Percentiles rank a stretch among this genome's conserved stretches.
These are phyloP conservation scores for Cerrena zonata DNA, from an alignment of 1,284 basidiomycete species.

Conservation along the genomic window DNA sequence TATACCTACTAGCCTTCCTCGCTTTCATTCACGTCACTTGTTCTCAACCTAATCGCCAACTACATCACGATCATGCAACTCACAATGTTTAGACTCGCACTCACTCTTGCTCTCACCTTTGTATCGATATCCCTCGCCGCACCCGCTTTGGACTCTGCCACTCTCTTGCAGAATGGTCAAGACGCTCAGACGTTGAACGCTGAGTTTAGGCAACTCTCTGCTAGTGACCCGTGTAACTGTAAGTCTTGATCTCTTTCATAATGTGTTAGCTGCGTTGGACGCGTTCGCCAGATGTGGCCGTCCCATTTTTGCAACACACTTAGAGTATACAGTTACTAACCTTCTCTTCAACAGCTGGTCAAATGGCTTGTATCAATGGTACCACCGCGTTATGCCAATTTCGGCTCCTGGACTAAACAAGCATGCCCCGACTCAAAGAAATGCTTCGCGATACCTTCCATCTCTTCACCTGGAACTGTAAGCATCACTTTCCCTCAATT, in stretches of 20 bases:
- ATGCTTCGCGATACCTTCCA: constrained; percentile 46
- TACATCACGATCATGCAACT: constrained; percentile 8
- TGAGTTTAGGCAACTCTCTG: constrained; percentile 34
- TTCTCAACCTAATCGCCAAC: background rate
- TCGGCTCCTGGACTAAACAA: constrained; percentile 35
- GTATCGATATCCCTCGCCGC: constrained; percentile 18
- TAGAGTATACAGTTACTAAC: background rate
- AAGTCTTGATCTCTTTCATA: constrained; percentile 13
- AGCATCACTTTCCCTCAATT: constrained; percentile 13
- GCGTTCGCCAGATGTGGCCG: too few relatives aligned
- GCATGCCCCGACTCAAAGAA: constrained; percentile 31
- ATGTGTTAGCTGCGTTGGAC: too few relatives aligned
- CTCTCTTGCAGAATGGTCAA: constrained; percentile 40
- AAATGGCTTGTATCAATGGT: constrained; percentile 39
- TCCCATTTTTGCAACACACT: too few relatives aligned
- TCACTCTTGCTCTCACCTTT: constrained; percentile 10
- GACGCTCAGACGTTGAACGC: constrained; percentile 46
- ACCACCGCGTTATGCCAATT: constrained; percentile 36
- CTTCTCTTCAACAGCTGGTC: constrained; percentile 28
- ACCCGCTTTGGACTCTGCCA: constrained; percentile 33
- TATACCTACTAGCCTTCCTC: too few relatives aligned
- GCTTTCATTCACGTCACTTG: too few relatives aligned
- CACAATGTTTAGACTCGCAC: constrained; percentile 17
- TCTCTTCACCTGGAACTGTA: constrained; percentile 39
- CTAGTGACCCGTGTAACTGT: constrained; percentile 40